These are phyloP conservation scores for Diutina siamensis DNA, from an alignment of 1,139 yeast genomes.

Conservation along the genomic window DNA sequence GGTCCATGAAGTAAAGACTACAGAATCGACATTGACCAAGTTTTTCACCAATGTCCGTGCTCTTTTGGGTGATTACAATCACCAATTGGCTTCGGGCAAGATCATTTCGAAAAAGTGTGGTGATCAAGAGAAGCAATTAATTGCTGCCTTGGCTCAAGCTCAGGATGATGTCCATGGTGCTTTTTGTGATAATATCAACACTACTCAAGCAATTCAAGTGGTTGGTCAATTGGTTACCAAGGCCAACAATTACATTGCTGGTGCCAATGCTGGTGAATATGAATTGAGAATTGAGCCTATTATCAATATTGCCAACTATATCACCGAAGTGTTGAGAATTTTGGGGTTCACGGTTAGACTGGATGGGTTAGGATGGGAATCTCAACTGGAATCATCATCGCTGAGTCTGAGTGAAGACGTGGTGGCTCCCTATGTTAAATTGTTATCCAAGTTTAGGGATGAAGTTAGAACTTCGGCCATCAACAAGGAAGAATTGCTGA, in stretches of 20 bases:
- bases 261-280: conserved; percentile 19
- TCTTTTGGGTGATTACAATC: conserved; percentile 48
- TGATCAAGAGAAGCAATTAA: conserved; percentile 41
- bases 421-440: conserved; percentile 70
- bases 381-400: conserved; percentile 8
- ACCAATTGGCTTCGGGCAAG: conserved; percentile 31
- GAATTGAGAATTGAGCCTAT: conserved; percentile 55
- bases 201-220: conserved; percentile 60
- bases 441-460: conserved; percentile 72
- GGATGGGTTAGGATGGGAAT: conserved; percentile 70
- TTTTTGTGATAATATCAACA: conserved; percentile 78
- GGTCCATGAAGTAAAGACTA: conserved; percentile 61
- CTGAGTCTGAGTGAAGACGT: conserved; percentile 46
- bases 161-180: conserved; percentile 62
- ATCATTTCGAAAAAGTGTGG: conserved; percentile 46
- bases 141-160: conserved; percentile 37
- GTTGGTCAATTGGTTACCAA: conserved; percentile 59
- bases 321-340: conserved; percentile 56
- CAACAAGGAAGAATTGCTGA: conserved; percentile 40
- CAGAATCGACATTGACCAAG: conserved; percentile 65
- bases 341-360: conserved; percentile 66
- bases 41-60: conserved; percentile 83
- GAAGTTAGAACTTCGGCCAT: conserved; percentile 66
- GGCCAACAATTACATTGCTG: conserved; percentile 61
- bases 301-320: conserved; percentile 50